Percentiles rank a stretch among this genome's conserved stretches.
Conservation (phyloP, 139 green algal species). For the Cymbomonas tetramitiformis region DNA sequence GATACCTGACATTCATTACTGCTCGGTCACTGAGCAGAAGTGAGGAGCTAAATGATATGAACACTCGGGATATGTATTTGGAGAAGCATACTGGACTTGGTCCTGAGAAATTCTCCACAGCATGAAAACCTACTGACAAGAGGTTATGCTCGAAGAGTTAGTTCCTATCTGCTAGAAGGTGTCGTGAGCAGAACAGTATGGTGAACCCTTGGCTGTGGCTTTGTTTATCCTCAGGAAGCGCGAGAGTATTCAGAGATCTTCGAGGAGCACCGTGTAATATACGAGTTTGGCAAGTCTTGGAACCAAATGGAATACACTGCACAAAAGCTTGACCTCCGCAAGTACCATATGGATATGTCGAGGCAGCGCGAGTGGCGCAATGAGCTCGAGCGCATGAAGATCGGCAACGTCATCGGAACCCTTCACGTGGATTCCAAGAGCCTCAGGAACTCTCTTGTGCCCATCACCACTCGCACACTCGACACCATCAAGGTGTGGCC, state of each 20-base stretch:
- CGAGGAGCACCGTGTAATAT: constrained; percentile 25
- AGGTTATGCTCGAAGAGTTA: too few species aligned
- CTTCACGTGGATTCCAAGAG: constrained; percentile 24
- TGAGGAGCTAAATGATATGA: too few species aligned
- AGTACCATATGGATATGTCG: constrained; percentile 25
- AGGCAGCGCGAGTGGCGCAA: constrained; percentile 16
- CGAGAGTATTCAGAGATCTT: constrained; percentile 15
- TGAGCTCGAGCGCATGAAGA: constrained; percentile 23
- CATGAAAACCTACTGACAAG: too few species aligned
- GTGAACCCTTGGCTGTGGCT: too few species aligned
- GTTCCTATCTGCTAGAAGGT: too few species aligned
- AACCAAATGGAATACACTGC: constrained; percentile 17
- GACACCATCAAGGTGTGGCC: constrained; percentile 23
- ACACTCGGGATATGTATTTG: too few species aligned
- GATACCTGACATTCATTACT: too few species aligned
- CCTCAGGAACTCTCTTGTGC: constrained; percentile 15
- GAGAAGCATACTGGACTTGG: too few species aligned
- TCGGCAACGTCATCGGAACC: constrained; percentile 14
- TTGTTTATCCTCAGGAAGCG: too few species aligned
- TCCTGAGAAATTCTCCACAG: too few species aligned
- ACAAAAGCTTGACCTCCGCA: not conserved
- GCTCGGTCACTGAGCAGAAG: too few species aligned
- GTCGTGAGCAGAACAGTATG: too few species aligned
- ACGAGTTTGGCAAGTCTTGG: constrained; percentile 24
- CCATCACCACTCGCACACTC: not conserved